Evolutionary conservation across 192 early-diverging fungal genomes (phyloP).

Genomic region (Phycomyces blakesleeanus): DNA sequence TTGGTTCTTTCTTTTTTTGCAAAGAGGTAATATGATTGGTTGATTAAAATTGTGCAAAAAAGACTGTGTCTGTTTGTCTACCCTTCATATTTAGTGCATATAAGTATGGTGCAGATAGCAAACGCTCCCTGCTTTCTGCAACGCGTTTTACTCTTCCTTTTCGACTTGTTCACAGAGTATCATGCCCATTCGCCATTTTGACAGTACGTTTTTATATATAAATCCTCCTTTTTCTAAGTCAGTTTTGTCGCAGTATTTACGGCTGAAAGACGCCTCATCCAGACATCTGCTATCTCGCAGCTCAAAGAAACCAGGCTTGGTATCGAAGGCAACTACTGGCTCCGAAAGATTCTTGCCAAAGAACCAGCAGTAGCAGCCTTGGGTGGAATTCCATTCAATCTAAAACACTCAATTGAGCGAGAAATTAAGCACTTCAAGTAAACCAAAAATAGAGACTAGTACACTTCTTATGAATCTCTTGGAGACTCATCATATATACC

Average conservation of each 20-base stretch:
- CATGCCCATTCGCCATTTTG: too few species aligned
- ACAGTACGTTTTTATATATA: too few species aligned
- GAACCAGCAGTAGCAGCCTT: slow-evolving; percentile 59
- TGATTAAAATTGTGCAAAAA: too few species aligned
- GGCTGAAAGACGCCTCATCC: slow-evolving; percentile 55
- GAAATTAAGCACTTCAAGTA: slow-evolving; percentile 65
- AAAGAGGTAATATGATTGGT: too few species aligned
- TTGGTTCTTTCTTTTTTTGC: too few species aligned
- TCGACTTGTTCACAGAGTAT: too few species aligned
- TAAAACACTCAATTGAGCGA: slow-evolving; percentile 57
- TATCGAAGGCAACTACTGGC: slow-evolving; percentile 79
- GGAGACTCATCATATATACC: neutral
- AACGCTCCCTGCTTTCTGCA: too few species aligned
- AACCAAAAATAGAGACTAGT: neutral
- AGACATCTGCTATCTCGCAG: slow-evolving; percentile 50
- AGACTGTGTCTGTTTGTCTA: too few species aligned
- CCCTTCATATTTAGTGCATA: too few species aligned
- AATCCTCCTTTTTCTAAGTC: too few species aligned
- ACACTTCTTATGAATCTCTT: neutral
- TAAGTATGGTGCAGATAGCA: too few species aligned
- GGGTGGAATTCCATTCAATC: slow-evolving; percentile 60
- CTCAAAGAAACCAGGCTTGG: slow-evolving; percentile 69
- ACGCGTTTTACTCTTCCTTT: too few species aligned
- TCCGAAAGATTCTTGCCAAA: slow-evolving; percentile 62
- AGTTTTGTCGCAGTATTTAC: slow-evolving; percentile 37